Conservation (phyloP, 1,284 basidiomycete species). For the Ceratobasidium sp. region DNA sequence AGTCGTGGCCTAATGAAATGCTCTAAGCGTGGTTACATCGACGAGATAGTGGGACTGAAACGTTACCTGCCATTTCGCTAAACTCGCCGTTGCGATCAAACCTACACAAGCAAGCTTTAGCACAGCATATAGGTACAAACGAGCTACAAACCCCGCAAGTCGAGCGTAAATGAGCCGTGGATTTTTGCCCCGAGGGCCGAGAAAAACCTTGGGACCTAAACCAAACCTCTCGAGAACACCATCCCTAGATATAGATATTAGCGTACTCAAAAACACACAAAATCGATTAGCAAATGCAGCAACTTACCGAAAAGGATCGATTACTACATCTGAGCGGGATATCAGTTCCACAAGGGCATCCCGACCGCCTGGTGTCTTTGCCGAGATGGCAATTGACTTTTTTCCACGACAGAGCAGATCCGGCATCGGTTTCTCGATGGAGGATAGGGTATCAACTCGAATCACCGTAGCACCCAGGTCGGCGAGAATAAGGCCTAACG, state of each 20-base stretch:
- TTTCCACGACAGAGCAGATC: conserved; percentile 80
- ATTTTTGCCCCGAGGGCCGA: conserved; percentile 65
- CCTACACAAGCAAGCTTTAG: neutral
- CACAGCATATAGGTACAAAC: neutral
- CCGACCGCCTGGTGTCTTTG: conserved; percentile 72
- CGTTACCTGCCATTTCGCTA: conserved; percentile 25
- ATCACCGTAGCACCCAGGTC: conserved; percentile 85
- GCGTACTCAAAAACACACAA: too few species aligned
- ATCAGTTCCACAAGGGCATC: conserved; percentile 72
- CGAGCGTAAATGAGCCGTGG: conserved; percentile 73
- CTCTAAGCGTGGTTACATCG: neutral
- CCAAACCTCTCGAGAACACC: conserved; percentile 84
- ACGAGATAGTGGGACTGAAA: neutral
- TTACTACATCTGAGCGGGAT: conserved; percentile 77
- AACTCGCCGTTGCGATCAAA: conserved; percentile 40
- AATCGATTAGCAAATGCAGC: too few species aligned
- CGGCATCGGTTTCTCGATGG: conserved; percentile 46
- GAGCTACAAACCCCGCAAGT: conserved; percentile 69
- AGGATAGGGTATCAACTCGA: conserved; percentile 72
- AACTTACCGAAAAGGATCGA: conserved; percentile 77
- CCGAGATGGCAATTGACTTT: conserved; percentile 76
- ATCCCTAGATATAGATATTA: conserved; percentile 57
- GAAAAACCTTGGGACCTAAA: conserved; percentile 80
- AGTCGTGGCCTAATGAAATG: conserved; percentile 73
- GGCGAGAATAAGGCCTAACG: conserved; percentile 73